Conservation (phyloP, 1,284 basidiomycete species). For the Hemileia vastatrix region DNA sequence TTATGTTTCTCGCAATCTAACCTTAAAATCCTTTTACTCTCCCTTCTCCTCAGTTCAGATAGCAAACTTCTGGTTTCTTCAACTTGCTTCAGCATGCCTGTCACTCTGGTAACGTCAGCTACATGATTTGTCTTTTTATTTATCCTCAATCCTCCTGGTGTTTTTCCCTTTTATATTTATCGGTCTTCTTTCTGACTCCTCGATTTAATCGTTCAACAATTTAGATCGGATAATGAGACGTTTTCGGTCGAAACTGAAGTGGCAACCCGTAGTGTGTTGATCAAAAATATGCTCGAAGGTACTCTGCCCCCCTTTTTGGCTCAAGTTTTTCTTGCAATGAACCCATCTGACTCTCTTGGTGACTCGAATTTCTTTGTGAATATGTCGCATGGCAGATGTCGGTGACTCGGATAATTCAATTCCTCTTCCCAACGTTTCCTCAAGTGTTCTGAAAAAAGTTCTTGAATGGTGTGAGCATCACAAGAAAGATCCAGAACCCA, state of each 20-base stretch:
- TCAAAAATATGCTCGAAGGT: conserved; percentile 99
- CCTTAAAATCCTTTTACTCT: too few species aligned
- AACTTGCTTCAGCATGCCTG: too few species aligned
- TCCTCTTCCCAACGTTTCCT: conserved; percentile 92
- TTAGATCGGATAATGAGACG: conserved; percentile 83
- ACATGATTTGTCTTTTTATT: too few species aligned
- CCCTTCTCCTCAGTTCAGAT: too few species aligned
- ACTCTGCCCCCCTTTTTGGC: conserved; percentile 15
- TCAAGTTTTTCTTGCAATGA: background rate
- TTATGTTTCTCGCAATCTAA: too few species aligned
- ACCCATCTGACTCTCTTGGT: conserved; percentile 19
- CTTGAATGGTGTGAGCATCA: conserved; percentile 99
- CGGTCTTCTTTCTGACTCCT: too few species aligned
- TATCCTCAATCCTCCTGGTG: too few species aligned
- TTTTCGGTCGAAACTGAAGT: conserved; percentile 91
- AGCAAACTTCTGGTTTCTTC: too few species aligned
- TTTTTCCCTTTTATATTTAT: too few species aligned
- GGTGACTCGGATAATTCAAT: conserved; percentile 81
- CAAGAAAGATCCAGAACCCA: conserved; percentile 87
- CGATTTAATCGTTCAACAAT: too few species aligned
- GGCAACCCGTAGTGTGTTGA: conserved; percentile 86
- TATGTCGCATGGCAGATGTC: conserved; percentile 56
- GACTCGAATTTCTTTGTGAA: conserved; percentile 6
- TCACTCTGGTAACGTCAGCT: too few species aligned
- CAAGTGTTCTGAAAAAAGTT: conserved; percentile 92